These are phyloP conservation scores for Daldinia sp. DNA, from an alignment of 2,329 filamentous ascomycete genomes.

Conservation along the genomic window DNA sequence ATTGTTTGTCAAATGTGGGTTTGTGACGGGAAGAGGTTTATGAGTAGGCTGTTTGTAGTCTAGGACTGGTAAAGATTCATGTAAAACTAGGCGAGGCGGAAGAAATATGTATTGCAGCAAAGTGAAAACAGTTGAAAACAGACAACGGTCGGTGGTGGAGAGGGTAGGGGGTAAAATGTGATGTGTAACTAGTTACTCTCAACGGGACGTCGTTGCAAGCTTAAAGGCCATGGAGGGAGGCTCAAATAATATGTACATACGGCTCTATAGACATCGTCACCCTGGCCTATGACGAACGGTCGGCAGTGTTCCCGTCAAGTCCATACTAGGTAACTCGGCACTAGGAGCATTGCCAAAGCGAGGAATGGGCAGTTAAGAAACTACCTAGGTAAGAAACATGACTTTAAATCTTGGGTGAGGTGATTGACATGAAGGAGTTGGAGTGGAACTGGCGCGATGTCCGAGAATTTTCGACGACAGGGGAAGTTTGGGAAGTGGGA, in stretches of 20 bases:
- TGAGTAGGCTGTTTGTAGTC: constrained; percentile 38
- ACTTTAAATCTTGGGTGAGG: constrained; percentile 30
- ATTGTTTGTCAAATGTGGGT: constrained; percentile 41
- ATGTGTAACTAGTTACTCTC: constrained; percentile 37
- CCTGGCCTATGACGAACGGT: constrained; percentile 30
- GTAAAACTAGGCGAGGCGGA: constrained; percentile 27
- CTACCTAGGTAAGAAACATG: constrained; percentile 13
- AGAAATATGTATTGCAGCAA: constrained; percentile 21
- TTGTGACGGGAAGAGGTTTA: constrained; percentile 27
- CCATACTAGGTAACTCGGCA: constrained; percentile 36
- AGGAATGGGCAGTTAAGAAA: background rate
- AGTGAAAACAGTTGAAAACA: constrained; percentile 21
- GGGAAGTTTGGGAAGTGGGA: constrained; percentile 25
- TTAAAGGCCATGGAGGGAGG: constrained; percentile 22
- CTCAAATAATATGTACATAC: constrained; percentile 32
- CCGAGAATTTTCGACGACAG: constrained; percentile 32
- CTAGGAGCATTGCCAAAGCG: constrained; percentile 19
- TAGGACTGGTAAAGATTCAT: constrained; percentile 28
- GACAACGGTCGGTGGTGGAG: constrained; percentile 10
- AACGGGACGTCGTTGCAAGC: constrained; percentile 25
- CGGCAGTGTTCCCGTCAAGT: constrained; percentile 25
- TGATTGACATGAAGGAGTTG: constrained; percentile 39
- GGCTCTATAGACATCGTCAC: constrained; percentile 19
- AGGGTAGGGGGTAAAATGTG: constrained; percentile 21
- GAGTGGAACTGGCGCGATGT: constrained; percentile 33